phyloP scores from a whole-genome alignment of 768 basidiomycete species.

The Cytidiella melzeri region DNA sequence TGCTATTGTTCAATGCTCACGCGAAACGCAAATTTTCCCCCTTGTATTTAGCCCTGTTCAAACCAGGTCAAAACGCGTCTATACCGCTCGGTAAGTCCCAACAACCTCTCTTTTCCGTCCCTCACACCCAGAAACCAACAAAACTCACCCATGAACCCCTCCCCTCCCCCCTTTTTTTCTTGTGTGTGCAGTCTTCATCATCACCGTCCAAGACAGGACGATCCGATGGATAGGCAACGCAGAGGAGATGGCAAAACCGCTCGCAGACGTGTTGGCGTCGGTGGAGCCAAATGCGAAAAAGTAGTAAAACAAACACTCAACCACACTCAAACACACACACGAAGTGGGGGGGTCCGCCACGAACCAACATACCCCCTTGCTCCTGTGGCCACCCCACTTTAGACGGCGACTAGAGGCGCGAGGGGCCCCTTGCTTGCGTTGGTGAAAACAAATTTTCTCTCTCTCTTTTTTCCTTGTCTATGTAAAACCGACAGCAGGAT shows the following conservation, averaged over 20 bases:
- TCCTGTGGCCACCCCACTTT: too few species aligned
- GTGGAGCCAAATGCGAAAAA: conserved; percentile 8
- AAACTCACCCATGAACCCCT: conserved; percentile 1
- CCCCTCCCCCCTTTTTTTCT: too few species aligned
- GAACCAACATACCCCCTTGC: too few species aligned
- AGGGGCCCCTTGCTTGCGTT: too few species aligned
- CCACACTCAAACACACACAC: too few species aligned
- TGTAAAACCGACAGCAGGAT: too few species aligned
- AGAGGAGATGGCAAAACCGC: conserved; percentile 22
- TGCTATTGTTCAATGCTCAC: not conserved
- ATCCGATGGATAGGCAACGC: conserved; percentile 26
- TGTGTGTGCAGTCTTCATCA: conserved; percentile 25
- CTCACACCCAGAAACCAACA: too few species aligned
- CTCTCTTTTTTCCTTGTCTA: too few species aligned
- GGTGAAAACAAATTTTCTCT: too few species aligned
- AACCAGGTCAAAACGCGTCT: conserved; percentile 24
- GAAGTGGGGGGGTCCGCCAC: too few species aligned
- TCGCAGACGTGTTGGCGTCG: conserved; percentile 15
- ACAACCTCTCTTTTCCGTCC: not conserved
- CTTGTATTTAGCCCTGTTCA: conserved; percentile 21
- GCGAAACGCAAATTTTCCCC: not conserved
- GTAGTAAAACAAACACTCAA: not conserved
- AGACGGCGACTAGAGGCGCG: too few species aligned
- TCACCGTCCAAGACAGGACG: conserved; percentile 21
- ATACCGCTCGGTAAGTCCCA: conserved; percentile 23